Base-by-base conservation (phyloP, 805 yeast genomes). In the Yarrowia alimentaria region DNA sequence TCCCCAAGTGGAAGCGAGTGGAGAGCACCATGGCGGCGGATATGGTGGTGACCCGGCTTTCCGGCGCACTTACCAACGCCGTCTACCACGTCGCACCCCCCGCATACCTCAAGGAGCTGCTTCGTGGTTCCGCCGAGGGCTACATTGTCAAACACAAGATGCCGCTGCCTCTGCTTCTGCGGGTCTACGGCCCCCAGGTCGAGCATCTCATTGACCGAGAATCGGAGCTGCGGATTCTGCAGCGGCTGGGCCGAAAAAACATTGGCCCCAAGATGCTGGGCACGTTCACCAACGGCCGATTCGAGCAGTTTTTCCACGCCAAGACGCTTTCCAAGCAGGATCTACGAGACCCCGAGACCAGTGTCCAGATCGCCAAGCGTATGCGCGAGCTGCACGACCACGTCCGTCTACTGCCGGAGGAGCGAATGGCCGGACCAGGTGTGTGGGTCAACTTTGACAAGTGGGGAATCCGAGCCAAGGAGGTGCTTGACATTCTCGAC, bases 11-110 rank as follows among this genome's bases (percentile, higher is more conserved):
- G 99, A 78, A 81, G 59, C 73, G 73, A 55, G 74, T 81, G 9
- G 56, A 59, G 18, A 18, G 58, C 60, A 56, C 70, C 7, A 64
- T 65, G 67, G 64, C 69, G 8, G 59, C 55, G n/a, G 70, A 69
- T 16, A 65, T 91, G 30, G 71, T 67, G 17, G 65, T 90, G 16
- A 72, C 68, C 31, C 75, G 96, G 57, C 87, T 93, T 43, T 78
- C 86, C 28, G 98, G 99, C 16, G 99, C 99, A 0, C 74, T 93
- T 64, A 93, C 98, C 16, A 93, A 93, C 65, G 83, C 90, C 25
- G 85, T 91, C 51, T 93, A 84, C 65, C 80, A 80, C 60, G 77
- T 93, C 3, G 82, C 77, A 59, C 81, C 85, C 50, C 80, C 79
- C 0, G 48, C 60, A 20, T 58, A 61, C 53, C 40, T 63, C 38